Base-by-base conservation (phyloP, 495 filamentous ascomycete genomes). In the Delitschia confertaspora region DNA sequence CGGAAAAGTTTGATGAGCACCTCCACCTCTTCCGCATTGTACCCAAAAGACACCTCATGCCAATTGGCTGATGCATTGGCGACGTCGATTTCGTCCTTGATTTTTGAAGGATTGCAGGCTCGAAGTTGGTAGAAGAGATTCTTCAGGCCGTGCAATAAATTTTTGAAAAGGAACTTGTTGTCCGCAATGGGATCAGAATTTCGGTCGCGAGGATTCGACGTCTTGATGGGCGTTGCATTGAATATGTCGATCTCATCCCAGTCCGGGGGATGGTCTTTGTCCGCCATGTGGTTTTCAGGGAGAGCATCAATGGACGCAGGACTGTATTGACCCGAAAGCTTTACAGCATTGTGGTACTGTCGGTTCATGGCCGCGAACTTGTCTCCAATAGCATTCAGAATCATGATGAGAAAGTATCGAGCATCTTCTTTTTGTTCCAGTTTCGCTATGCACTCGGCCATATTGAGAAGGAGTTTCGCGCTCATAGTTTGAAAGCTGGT, bases 401-500 rank as follows among this genome's bases (percentile, higher is more conserved):
- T 96, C 82, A 93, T 91, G 46, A 99, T 85, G 44, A 99, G 65
- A 63, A 94, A 95, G 60, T 95, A 88, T 11, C 93, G 80, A 21
- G 88, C 91, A 60, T 96, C 88, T 18, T 79, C 76, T 62, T 95
- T 96, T 55, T 95, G 80, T 11, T 79, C 80, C 40, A 99, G 70
- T 58, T 82, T 85, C 0, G 89, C 86, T 52, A 99, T 99, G 61
- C 83, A 88, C 56, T 96, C 93, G 0, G 91, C 91, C 83, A 99
- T 85, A 61, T 99, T 99, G 38, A 99, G 65, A 2, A 99, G 68
- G 3, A 99, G 69, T 60, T 96, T 99, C 3, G 93, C 93, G 56
- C 91, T 96, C 93, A 99, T 99, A 0, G 93, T 99, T 61, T 99
- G 93, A 60, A 96, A 99, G 61, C 91, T 96, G 3, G 93, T 96